A percentile compares a stretch with the other conserved stretches of the same genome.
Conservation (phyloP, 2,329 filamentous ascomycete genomes). For the Colletotrichum destructivum region DNA sequence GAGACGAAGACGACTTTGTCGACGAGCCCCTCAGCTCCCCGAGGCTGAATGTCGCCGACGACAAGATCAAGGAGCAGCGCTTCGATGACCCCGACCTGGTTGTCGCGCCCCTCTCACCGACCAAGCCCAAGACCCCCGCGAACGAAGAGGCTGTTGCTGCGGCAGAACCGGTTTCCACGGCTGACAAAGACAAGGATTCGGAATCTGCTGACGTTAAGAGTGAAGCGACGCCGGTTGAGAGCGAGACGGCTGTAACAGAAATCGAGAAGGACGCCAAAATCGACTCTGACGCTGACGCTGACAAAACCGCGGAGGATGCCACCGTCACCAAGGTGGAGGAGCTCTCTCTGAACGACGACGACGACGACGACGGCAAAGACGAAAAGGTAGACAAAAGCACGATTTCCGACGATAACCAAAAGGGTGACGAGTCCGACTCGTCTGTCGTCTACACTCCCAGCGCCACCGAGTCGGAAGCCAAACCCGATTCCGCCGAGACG, state of each 20-base stretch:
- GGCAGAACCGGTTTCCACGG: constrained; percentile 40
- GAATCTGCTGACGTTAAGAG: constrained; percentile 30
- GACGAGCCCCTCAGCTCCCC: constrained; percentile 83
- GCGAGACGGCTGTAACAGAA: constrained; percentile 20
- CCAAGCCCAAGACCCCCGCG: constrained; percentile 50
- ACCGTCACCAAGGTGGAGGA: constrained; percentile 33
- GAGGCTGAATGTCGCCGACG: constrained; percentile 72
- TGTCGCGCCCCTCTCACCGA: constrained; percentile 72
- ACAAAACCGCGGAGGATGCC: constrained; percentile 20
- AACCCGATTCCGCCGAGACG: constrained; percentile 26
- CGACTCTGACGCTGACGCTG: background rate
- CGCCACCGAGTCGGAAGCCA: constrained; percentile 33
- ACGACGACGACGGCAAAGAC: background rate
- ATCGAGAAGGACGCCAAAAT: background rate
- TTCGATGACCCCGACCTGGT: constrained; percentile 71
- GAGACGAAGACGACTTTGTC: constrained; percentile 81
- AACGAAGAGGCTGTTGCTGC: constrained; percentile 38
- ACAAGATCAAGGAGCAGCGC: constrained; percentile 65
- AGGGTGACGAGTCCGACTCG: constrained; percentile 48
- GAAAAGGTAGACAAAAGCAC: constrained; percentile 30
- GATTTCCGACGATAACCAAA: constrained; percentile 35
- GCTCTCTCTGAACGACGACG: constrained; percentile 17
- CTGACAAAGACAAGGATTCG: constrained; percentile 32
- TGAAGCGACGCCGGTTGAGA: constrained; percentile 4
- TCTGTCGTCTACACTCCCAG: constrained; percentile 46